Evolutionary conservation across 2,329 filamentous ascomycete species (phyloP).

Genomic region (Colletotrichum tamarilloi): DNA sequence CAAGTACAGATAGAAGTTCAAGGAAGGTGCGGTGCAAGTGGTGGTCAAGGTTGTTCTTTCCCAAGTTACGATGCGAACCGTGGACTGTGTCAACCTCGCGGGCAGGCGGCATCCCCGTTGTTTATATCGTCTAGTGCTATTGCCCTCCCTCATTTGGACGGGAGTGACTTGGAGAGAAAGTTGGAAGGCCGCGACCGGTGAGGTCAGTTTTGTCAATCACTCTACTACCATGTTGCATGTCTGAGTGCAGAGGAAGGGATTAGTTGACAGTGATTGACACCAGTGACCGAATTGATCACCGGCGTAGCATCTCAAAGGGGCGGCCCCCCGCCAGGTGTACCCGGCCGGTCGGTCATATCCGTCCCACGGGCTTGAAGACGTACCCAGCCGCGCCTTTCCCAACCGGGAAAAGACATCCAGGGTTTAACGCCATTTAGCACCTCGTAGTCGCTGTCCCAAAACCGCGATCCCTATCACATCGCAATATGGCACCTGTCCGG

Average conservation of each 20-base stretch:
- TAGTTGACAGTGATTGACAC: not conserved
- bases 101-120: slow-evolving; percentile 14
- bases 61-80: not conserved
- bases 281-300: not conserved
- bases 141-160: not conserved
- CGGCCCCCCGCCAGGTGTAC: slow-evolving; percentile 20
- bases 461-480: slow-evolving; percentile 10
- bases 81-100: not conserved
- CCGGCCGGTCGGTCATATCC: slow-evolving; percentile 27
- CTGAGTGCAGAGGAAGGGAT: too few species aligned
- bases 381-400: not conserved
- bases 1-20: not conserved
- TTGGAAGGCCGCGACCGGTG: not conserved
- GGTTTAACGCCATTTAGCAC: slow-evolving; percentile 1
- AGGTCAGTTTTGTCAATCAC: not conserved
- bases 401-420: not conserved
- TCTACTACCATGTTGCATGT: not conserved
- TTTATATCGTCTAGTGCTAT: slow-evolving; percentile 26
- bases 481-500: slow-evolving; percentile 21
- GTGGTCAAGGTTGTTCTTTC: not conserved
- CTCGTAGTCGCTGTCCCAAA: not conserved
- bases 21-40: not conserved
- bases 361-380: slow-evolving; percentile 1
- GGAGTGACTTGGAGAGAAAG: too few species aligned
- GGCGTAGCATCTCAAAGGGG: not conserved